Evolutionary conservation across 768 basidiomycete genomes (phyloP), one percentile per base, ranked within the genome.

Genomic region (Polyporus arcularius): DNA sequence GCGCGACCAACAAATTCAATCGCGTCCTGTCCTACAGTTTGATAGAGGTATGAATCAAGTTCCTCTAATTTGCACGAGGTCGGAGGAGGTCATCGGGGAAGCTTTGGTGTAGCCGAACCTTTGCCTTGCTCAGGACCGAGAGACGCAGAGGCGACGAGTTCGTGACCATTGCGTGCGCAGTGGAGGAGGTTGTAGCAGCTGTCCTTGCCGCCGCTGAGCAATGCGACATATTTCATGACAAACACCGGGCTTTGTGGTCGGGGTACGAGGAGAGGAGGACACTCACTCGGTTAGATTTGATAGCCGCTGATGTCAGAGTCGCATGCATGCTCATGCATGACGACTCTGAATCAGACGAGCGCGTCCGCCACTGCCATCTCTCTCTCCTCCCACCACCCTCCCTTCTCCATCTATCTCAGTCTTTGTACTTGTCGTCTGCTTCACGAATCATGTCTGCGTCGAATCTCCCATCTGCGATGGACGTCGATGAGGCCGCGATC

Each of bases 201-300:
- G 76, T 99, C 97, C 75, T 99, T 99, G 32, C 97, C 97, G 41
- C 97, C 97, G 60, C 96, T 98, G 63, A 99, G 86, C 59, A 99
- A 78, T 2, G 89, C 96, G 70, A 98, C 85, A 73, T 94, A 93
- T 77, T 94, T 94, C 94, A 96, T 96, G 50, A 59, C 16, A 12
- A 40, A n/a, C 31, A n/a, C 35, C 21, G 4, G 53, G 40, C 6
- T 42, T n/a, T n/a, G 4, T 53, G 15, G 30, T 40, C n/a, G 51
- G 15, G n/a, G 51, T 21, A 32, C 21, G 38, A 40, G 32, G 26
- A 53, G 18, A 3, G 8, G 26, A 16, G 26, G 10, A 46, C 45
- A 43, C 35, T 41, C 42, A 39, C 18, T 21, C 18, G 41, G 9
- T 14, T 35, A 50, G 53, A 50, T 45, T 35, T 45, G 38, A 50